A percentile compares a stretch with the other conserved stretches of the same genome.
Conservation (phyloP, 2,329 filamentous ascomycete genomes). For the Thielaviopsis punctulata region DNA sequence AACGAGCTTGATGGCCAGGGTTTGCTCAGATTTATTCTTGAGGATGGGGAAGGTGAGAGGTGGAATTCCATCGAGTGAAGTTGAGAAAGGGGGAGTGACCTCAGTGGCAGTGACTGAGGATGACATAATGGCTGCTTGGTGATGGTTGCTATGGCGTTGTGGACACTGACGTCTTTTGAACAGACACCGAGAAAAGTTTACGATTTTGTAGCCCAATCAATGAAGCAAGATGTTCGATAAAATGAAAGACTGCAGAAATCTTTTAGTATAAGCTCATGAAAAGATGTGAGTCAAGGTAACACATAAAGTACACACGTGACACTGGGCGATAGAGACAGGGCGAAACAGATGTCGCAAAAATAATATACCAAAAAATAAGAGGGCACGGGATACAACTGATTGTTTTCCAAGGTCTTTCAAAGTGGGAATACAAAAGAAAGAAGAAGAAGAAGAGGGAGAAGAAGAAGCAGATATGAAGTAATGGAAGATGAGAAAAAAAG, state of each 20-base stretch:
- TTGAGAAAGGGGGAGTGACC: not conserved
- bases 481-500: too few relatives aligned
- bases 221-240: too few relatives aligned
- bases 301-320: not conserved
- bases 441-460: not conserved
- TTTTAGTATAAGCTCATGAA: too few relatives aligned
- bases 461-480: too few relatives aligned
- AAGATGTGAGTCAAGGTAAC: not conserved
- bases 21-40: constrained; percentile 36
- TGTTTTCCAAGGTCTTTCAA: not conserved
- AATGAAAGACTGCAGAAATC: not conserved
- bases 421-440: not conserved
- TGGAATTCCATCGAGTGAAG: not conserved
- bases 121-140: not conserved
- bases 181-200: too few relatives aligned
- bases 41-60: constrained; percentile 31
- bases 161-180: too few relatives aligned
- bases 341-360: not conserved
- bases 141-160: too few relatives aligned
- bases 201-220: too few relatives aligned
- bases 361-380: not conserved
- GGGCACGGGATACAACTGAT: not conserved
- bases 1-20: constrained; percentile 54
- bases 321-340: not conserved
- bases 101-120: not conserved